These are phyloP conservation scores for Rhododendron simsii DNA, from an alignment of 148 eudicot genomes.

Conservation along the genomic window DNA sequence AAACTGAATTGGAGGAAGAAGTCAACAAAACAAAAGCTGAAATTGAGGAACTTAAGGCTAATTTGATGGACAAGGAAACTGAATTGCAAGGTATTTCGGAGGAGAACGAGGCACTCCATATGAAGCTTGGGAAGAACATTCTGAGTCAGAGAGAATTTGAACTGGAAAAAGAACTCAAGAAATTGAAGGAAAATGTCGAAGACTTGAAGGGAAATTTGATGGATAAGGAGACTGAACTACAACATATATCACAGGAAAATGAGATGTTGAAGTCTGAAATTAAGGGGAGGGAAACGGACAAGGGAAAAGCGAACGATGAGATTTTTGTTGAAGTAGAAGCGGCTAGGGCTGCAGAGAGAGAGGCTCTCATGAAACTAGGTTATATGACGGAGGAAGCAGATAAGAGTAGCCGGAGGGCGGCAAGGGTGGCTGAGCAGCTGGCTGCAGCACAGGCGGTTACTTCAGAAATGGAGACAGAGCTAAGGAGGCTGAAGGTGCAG, in stretches of 20 bases:
- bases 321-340: slow-evolving; percentile 36
- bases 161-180: slow-evolving; percentile 38
- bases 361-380: slow-evolving; percentile 50
- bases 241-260: slow-evolving; percentile 46
- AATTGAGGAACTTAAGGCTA: slow-evolving; percentile 64
- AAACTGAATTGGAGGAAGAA: slow-evolving; percentile 57
- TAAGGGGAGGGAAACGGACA: slow-evolving; percentile 30
- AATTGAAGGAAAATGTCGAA: slow-evolving; percentile 27
- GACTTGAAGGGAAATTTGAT: slow-evolving; percentile 44
- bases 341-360: slow-evolving; percentile 48
- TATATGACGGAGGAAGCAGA: slow-evolving; percentile 46
- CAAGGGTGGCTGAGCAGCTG: slow-evolving; percentile 55
- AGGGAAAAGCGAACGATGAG: slow-evolving; percentile 16
- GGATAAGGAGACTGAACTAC: slow-evolving; percentile 55
- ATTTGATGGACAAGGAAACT: slow-evolving; percentile 84
- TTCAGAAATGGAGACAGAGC: slow-evolving; percentile 72
- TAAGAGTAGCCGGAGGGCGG: slow-evolving; percentile 47
- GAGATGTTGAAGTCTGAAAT: slow-evolving; percentile 48
- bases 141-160: slow-evolving; percentile 34
- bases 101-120: slow-evolving; percentile 54
- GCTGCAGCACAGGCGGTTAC: slow-evolving; percentile 53
- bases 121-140: slow-evolving; percentile 34
- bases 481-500: slow-evolving; percentile 79
- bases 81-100: slow-evolving; percentile 67
- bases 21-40: slow-evolving; percentile 40